Conservation (phyloP, 805 yeast genomes). For the Starmera amethionina region DNA sequence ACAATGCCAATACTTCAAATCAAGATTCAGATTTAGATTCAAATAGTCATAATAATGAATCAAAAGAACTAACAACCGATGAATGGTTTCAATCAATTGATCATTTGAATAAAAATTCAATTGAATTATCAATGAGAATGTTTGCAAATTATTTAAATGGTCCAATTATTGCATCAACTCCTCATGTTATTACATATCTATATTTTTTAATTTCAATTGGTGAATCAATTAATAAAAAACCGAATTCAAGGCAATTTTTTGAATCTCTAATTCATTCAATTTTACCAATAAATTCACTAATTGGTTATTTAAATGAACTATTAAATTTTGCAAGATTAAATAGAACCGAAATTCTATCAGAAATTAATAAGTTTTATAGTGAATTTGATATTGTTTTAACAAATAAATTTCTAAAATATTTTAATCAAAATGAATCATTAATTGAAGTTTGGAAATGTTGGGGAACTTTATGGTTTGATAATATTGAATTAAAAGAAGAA, state of each 20-base stretch:
- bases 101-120: conserved; percentile 49
- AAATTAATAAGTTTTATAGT: conserved; percentile 11
- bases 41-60: conserved; percentile 7
- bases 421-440: conserved; percentile 49
- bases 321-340: conserved; percentile 24
- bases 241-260: conserved; percentile 37
- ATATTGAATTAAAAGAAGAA: conserved; percentile 42
- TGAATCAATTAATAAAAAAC: conserved; percentile 36
- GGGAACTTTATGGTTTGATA: conserved; percentile 78
- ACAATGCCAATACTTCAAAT: conserved; percentile 6
- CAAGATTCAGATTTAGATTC: conserved; percentile 2
- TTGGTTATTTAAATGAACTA: conserved; percentile 53
- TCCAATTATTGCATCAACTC: conserved; percentile 54
- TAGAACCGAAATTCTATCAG: conserved; percentile 7
- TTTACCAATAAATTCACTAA: conserved; percentile 61
- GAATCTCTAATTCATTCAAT: conserved; percentile 41
- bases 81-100: conserved; percentile 52
- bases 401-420: conserved; percentile 34
- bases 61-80: conserved; percentile 4
- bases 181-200: conserved; percentile 71
- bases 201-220: conserved; percentile 62
- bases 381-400: conserved; percentile 15
- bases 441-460: conserved; percentile 80
- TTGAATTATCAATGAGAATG: conserved; percentile 62
- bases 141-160: conserved; percentile 58